Conservation (phyloP, 768 basidiomycete species). For the Termitomyces titanicus region DNA sequence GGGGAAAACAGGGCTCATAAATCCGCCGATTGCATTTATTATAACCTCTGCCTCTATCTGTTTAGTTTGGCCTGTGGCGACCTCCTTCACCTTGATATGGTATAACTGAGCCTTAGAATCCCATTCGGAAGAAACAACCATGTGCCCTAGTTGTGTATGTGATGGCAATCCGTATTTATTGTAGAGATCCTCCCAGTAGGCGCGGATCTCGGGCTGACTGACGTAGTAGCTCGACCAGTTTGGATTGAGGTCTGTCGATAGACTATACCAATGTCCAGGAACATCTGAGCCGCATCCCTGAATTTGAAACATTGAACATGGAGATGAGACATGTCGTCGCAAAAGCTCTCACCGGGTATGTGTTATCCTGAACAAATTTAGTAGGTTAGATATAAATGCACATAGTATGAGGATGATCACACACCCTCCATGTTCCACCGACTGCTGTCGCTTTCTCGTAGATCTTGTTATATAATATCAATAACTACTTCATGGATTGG, state of each 20-base stretch:
- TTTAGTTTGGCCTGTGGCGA: slow-evolving; percentile 30
- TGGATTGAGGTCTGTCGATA: slow-evolving; percentile 52
- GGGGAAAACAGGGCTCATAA: slow-evolving; percentile 43
- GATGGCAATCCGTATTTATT: slow-evolving; percentile 37
- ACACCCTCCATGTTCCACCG: slow-evolving; percentile 57
- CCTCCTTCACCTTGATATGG: slow-evolving; percentile 33
- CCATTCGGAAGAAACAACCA: slow-evolving; percentile 43
- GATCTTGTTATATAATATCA: slow-evolving; percentile 35
- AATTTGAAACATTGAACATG: neutral
- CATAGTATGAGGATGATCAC: slow-evolving; percentile 14
- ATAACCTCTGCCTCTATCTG: slow-evolving; percentile 39
- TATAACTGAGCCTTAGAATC: slow-evolving; percentile 39
- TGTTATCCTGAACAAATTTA: slow-evolving; percentile 39
- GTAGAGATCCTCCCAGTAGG: slow-evolving; percentile 47
- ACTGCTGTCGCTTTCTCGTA: slow-evolving; percentile 44
- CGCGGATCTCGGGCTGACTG: slow-evolving; percentile 45
- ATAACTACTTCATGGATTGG: no score
- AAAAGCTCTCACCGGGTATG: slow-evolving; percentile 40
- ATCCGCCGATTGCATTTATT: slow-evolving; percentile 49
- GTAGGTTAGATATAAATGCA: neutral
- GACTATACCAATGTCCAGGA: slow-evolving; percentile 51
- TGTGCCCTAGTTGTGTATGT: slow-evolving; percentile 39
- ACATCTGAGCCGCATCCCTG: slow-evolving; percentile 58
- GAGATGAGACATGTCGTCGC: neutral
- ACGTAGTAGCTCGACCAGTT: slow-evolving; percentile 46